These are phyloP conservation scores for Colletotrichum simmondsii DNA, from an alignment of 2,329 filamentous ascomycete species.

Conservation along the genomic window DNA sequence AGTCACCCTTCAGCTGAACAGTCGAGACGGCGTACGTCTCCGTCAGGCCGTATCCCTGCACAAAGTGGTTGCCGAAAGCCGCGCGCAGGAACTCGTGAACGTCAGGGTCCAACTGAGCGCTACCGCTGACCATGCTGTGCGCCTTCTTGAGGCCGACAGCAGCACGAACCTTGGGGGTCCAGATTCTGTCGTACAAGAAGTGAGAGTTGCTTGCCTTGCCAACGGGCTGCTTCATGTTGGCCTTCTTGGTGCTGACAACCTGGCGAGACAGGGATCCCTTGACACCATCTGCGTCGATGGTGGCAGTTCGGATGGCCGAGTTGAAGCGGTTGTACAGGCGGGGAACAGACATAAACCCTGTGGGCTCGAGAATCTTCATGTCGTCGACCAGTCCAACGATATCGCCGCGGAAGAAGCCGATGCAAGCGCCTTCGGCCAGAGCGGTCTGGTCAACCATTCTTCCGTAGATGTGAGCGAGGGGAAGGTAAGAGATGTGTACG, in stretches of 20 bases:
- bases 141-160: slow-evolving; percentile 83
- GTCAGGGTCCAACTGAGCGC: slow-evolving; percentile 88
- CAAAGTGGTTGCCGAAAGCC: slow-evolving; percentile 80
- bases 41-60: slow-evolving; percentile 93
- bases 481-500: slow-evolving; percentile 85
- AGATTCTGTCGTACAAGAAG: slow-evolving; percentile 85
- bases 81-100: slow-evolving; percentile 91
- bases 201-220: slow-evolving; percentile 84
- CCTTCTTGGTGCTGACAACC: slow-evolving; percentile 82
- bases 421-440: slow-evolving; percentile 76
- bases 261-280: slow-evolving; percentile 84
- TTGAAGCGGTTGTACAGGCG: slow-evolving; percentile 93
- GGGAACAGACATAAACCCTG: slow-evolving; percentile 87
- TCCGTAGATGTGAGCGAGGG: slow-evolving; percentile 93
- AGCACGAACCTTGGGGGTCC: slow-evolving; percentile 87
- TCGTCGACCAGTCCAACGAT: slow-evolving; percentile 89
- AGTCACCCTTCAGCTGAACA: slow-evolving; percentile 77
- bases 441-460: slow-evolving; percentile 83
- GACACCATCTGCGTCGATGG: slow-evolving; percentile 81
- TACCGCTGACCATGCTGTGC: slow-evolving; percentile 84
- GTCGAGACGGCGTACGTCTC: slow-evolving; percentile 87
- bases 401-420: slow-evolving; percentile 96
- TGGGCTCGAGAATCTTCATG: slow-evolving; percentile 86
- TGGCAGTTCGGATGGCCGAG: slow-evolving; percentile 81
- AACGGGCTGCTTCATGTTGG: slow-evolving; percentile 76